Percentiles rank a stretch among this genome's conserved stretches.
phyloP scores from a whole-genome alignment of 306 rosid genomes.

The Medicago ruthenica region DNA sequence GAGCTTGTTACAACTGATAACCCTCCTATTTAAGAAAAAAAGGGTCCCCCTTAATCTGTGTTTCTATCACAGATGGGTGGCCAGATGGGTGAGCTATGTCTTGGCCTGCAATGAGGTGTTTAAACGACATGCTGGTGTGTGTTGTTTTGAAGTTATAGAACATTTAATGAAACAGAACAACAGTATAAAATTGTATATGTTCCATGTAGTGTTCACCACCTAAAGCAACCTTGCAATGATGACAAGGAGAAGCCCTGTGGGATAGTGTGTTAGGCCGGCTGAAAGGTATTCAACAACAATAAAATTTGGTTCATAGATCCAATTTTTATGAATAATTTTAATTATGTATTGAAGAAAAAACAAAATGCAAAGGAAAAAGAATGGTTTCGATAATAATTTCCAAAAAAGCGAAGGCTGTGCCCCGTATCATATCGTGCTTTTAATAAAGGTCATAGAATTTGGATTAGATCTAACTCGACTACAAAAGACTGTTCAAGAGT shows the following conservation, averaged over 20 bases:
- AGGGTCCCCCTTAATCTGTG: not conserved
- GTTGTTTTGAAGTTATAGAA: slow-evolving; percentile 1
- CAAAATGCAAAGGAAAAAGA: not conserved
- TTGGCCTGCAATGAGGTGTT: slow-evolving; percentile 19
- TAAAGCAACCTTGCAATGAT: slow-evolving; percentile 25
- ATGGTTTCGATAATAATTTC: not conserved
- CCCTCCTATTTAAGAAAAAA: slow-evolving; percentile 5
- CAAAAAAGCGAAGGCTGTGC: not conserved
- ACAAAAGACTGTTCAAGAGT: not conserved
- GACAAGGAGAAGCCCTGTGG: slow-evolving; percentile 3
- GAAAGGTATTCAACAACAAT: slow-evolving; percentile 6
- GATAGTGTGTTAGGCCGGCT: not conserved
- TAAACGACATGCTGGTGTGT: slow-evolving; percentile 6
- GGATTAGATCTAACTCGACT: not conserved
- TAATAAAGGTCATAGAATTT: slow-evolving; percentile 1
- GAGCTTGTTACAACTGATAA: not conserved
- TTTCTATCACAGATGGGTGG: not conserved
- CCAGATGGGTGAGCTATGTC: not conserved
- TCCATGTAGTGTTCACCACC: not conserved
- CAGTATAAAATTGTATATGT: not conserved
- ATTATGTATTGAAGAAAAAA: not conserved
- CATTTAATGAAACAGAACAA: not conserved
- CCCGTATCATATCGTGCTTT: not conserved
- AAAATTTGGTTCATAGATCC: not conserved
- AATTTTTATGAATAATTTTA: slow-evolving; percentile 18